These are phyloP conservation scores for Dicorynia guianensis DNA, from an alignment of 306 rosid species.

Conservation along the genomic window DNA sequence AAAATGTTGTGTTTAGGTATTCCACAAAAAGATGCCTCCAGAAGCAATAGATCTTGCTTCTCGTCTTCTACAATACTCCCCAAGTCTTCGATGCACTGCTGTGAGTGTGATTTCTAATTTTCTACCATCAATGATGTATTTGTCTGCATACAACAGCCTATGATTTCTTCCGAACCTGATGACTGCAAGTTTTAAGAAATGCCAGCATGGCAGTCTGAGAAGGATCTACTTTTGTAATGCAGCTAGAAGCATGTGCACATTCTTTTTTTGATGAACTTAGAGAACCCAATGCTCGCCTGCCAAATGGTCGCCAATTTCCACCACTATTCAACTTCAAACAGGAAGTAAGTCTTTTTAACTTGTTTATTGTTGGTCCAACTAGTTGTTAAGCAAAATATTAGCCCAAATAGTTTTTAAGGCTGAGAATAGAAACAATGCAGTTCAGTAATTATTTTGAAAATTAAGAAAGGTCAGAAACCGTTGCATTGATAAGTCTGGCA, in stretches of 20 bases:
- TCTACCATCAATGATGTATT: not conserved
- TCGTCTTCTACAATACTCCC: slow-evolving; percentile 90
- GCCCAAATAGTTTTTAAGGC: not conserved
- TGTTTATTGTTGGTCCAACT: not conserved
- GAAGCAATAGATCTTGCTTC: slow-evolving; percentile 97
- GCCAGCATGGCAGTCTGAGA: slow-evolving; percentile 27
- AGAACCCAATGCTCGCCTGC: slow-evolving; percentile 82
- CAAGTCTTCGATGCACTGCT: slow-evolving; percentile 94
- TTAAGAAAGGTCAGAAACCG: not conserved
- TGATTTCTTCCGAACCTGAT: slow-evolving; percentile 7
- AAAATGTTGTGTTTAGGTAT: slow-evolving; percentile 59
- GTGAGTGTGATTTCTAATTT: slow-evolving; percentile 58
- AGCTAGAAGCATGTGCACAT: slow-evolving; percentile 97
- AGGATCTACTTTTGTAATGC: slow-evolving; percentile 46
- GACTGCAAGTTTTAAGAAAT: not conserved
- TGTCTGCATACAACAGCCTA: not conserved
- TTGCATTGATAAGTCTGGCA: too few species aligned
- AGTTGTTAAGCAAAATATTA: not conserved
- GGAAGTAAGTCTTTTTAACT: slow-evolving; percentile 64
- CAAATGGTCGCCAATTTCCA: slow-evolving; percentile 86
- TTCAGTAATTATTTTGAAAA: not conserved
- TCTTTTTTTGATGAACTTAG: slow-evolving; percentile 96
- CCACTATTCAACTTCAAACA: slow-evolving; percentile 90
- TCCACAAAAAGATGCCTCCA: slow-evolving; percentile 96
- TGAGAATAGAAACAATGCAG: not conserved